These are phyloP conservation scores for Phanerochaete carnosa DNA, from an alignment of 768 basidiomycete species.

Conservation along the genomic window DNA sequence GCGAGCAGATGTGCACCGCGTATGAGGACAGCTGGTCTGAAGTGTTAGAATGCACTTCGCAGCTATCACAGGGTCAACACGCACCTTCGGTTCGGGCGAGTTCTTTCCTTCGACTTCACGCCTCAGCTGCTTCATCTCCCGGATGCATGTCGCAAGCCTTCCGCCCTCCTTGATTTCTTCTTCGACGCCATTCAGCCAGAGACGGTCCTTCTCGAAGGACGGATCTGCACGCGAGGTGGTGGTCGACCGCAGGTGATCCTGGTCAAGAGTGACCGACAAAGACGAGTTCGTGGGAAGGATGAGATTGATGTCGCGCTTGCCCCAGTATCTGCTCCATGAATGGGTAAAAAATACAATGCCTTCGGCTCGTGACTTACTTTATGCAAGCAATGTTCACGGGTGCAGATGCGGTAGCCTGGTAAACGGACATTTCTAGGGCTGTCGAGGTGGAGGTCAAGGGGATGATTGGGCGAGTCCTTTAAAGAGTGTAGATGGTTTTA, in stretches of 20 bases:
- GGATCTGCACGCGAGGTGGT: conserved; percentile 88
- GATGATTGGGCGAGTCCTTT: not conserved
- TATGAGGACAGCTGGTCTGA: conserved; percentile 58
- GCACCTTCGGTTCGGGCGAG: conserved; percentile 62
- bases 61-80: conserved; percentile 10
- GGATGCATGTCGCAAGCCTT: conserved; percentile 79
- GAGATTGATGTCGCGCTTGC: conserved; percentile 92
- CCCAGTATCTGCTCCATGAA: conserved; percentile 73
- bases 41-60: conserved; percentile 10
- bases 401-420: conserved; percentile 86
- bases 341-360: not conserved
- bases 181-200: conserved; percentile 95
- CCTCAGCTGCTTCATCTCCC: conserved; percentile 79
- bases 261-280: conserved; percentile 94
- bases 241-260: conserved; percentile 92
- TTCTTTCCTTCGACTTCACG: conserved; percentile 71
- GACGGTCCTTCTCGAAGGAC: conserved; percentile 66
- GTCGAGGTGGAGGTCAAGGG: conserved; percentile 3
- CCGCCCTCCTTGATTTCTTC: conserved; percentile 85
- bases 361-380: conserved; percentile 54
- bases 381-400: conserved; percentile 99
- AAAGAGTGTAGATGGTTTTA: conserved; percentile 2
- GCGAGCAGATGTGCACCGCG: conserved; percentile 85
- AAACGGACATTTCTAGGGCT: conserved; percentile 52
- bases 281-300: conserved; percentile 98